phyloP scores from a whole-genome alignment of 1,139 yeast species.

The Candida glucosophila region DNA sequence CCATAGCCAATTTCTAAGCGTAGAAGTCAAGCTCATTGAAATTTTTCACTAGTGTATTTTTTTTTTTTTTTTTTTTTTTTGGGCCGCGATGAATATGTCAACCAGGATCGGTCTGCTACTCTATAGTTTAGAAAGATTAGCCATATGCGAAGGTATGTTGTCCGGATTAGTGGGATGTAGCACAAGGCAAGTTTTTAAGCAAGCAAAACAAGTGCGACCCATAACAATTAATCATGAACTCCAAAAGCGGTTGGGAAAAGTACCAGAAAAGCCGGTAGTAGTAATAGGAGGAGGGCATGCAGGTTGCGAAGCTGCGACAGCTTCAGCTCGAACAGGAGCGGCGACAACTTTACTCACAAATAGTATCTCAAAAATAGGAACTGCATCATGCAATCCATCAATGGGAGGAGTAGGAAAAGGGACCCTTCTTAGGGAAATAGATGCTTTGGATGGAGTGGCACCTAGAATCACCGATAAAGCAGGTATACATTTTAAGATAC shows the following conservation, averaged over 20 bases:
- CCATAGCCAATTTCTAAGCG: too few relatives aligned
- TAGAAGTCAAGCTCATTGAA: too few relatives aligned
- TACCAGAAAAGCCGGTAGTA: conserved; percentile 56
- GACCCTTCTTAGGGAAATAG: conserved; percentile 82
- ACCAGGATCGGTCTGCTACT: too few relatives aligned
- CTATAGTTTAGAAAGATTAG: too few relatives aligned
- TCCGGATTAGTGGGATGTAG: too few relatives aligned
- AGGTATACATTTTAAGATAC: conserved; percentile 83
- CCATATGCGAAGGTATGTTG: too few relatives aligned
- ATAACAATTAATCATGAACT: conserved; percentile 32
- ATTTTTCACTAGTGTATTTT: too few relatives aligned
- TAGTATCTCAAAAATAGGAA: conserved; percentile 64
- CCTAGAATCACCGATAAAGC: conserved; percentile 81
- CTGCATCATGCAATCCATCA: conserved; percentile 95
- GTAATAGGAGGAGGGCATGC: conserved; percentile 99
- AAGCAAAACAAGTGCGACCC: conserved; percentile 9
- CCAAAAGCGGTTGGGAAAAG: conserved; percentile 15
- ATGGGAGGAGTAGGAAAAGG: conserved; percentile 99
- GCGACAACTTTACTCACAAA: conserved; percentile 76
- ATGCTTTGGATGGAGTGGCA: conserved; percentile 92
- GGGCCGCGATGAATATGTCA: too few relatives aligned
- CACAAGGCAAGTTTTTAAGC: too few relatives aligned
- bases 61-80: too few relatives aligned
- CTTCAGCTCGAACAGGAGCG: conserved; percentile 79
- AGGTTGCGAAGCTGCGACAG: conserved; percentile 96